Percentiles rank a stretch among this genome's conserved stretches.
Evolutionary conservation across 1,284 basidiomycete species (phyloP).

Genomic region (Volvariella volvacea): DNA sequence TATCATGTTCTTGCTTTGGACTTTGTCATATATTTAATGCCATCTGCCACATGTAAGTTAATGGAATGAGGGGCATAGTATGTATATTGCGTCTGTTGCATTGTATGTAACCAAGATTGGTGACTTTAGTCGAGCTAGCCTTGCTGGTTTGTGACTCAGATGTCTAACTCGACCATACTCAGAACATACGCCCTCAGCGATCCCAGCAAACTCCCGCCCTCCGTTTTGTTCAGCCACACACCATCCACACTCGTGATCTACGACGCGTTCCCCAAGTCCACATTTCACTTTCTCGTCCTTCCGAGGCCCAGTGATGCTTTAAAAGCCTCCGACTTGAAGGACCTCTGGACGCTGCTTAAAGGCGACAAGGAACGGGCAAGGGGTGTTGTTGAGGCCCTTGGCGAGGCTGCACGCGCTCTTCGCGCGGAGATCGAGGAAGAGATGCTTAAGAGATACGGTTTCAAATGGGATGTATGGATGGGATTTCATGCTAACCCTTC

Average conservation of each 20-base stretch:
- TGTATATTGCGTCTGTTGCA: too few relatives aligned
- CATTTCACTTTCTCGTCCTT: slow-evolving; percentile 78
- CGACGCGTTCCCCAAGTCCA: slow-evolving; percentile 83
- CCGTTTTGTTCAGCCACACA: slow-evolving; percentile 58
- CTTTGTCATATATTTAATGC: too few relatives aligned
- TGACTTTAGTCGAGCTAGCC: neutral
- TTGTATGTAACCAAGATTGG: too few relatives aligned
- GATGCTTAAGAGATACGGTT: slow-evolving; percentile 76
- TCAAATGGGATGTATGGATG: slow-evolving; percentile 72
- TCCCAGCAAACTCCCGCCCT: slow-evolving; percentile 49
- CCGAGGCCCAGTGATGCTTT: slow-evolving; percentile 42
- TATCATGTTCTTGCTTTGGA: too few relatives aligned
- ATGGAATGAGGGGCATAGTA: slow-evolving; percentile 9
- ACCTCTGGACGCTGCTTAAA: slow-evolving; percentile 55
- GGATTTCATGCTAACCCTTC: slow-evolving; percentile 88
- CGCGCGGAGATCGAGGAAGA: slow-evolving; percentile 67
- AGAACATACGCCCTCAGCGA: slow-evolving; percentile 54
- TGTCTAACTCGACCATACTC: slow-evolving; percentile 49
- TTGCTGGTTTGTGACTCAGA: slow-evolving; percentile 9
- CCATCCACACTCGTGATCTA: slow-evolving; percentile 67
- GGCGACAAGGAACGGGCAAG: slow-evolving; percentile 46
- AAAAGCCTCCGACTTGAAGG: slow-evolving; percentile 38
- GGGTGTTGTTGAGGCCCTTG: slow-evolving; percentile 48
- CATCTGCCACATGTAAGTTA: neutral
- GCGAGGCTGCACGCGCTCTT: slow-evolving; percentile 48